Percentiles rank a stretch among this genome's conserved stretches.
Conservation (phyloP, 768 basidiomycete species). For the Gelatoporia subvermispora region DNA sequence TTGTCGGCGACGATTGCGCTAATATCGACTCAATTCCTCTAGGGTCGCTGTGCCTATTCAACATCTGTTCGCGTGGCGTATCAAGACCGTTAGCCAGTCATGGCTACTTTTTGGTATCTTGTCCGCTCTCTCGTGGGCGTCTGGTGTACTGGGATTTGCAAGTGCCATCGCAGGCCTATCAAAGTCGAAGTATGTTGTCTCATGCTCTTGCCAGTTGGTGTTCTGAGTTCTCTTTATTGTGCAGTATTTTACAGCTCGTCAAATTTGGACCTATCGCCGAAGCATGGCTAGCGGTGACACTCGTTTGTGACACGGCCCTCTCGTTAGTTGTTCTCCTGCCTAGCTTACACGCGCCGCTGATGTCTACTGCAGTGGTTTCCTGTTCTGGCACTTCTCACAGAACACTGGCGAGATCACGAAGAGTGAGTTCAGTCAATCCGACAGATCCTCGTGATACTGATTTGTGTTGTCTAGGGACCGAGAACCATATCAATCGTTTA, state of each 20-base stretch:
- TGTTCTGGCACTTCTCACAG: slow-evolving; percentile 1
- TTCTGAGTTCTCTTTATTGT: background rate
- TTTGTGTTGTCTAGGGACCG: background rate
- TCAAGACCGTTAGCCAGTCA: slow-evolving; percentile 3
- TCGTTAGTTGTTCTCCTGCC: background rate
- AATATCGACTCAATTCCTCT: background rate
- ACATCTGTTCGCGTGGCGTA: slow-evolving; percentile 6
- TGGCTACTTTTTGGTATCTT: background rate
- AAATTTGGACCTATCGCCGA: background rate
- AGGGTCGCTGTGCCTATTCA: slow-evolving; percentile 2
- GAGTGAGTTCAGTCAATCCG: background rate
- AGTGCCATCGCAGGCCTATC: background rate
- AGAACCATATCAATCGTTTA: slow-evolving; percentile 2
- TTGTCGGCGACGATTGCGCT: too few relatives aligned
- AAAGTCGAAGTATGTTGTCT: background rate
- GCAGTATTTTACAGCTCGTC: background rate
- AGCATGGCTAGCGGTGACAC: background rate
- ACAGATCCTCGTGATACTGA: background rate
- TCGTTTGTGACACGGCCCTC: background rate
- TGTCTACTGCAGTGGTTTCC: background rate
- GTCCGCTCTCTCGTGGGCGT: background rate
- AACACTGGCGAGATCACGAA: slow-evolving; percentile 1
- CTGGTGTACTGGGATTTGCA: background rate
- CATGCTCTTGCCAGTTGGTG: background rate
- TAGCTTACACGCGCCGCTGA: background rate